A percentile compares a stretch with the other conserved stretches of the same genome.
Evolutionary conservation across 2,329 filamentous ascomycete species (phyloP).

Genomic region (Lecanicillium sp.): DNA sequence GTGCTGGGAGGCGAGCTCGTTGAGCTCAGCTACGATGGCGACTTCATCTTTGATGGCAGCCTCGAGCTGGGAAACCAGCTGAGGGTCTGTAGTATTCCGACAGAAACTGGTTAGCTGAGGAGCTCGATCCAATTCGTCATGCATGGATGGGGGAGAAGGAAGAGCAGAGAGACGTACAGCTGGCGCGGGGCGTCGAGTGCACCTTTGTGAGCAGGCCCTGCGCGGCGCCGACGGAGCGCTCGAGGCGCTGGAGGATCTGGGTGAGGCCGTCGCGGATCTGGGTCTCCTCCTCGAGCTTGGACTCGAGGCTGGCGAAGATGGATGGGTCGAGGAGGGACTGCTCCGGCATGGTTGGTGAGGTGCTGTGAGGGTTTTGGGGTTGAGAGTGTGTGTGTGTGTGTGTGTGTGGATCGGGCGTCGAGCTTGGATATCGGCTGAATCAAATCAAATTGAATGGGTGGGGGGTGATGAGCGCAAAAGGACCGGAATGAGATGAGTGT

Average conservation of each 20-base stretch:
- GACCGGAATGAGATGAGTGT: background rate
- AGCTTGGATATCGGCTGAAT: too few relatives aligned
- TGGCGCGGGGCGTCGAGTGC: constrained; percentile 71
- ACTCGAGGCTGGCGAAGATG: constrained; percentile 83
- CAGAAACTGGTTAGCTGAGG: too few relatives aligned
- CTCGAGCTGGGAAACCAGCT: constrained; percentile 64
- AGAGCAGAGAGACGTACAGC: constrained; percentile 34
- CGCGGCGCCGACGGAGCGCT: constrained; percentile 74
- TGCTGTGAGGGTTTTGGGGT: constrained; percentile 8
- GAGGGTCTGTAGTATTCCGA: constrained; percentile 46
- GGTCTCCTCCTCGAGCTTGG: constrained; percentile 83
- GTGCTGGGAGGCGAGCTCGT: constrained; percentile 69
- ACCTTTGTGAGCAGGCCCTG: constrained; percentile 82
- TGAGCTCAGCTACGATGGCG: constrained; percentile 63
- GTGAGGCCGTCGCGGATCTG: constrained; percentile 76
- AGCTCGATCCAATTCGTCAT: too few relatives aligned
- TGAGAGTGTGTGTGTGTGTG: background rate
- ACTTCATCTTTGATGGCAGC: constrained; percentile 67
- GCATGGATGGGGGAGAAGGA: background rate
- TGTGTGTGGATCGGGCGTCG: background rate
- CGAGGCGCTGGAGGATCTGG: constrained; percentile 73
- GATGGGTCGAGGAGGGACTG: constrained; percentile 57
- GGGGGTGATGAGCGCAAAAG: background rate
- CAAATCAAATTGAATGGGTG: background rate
- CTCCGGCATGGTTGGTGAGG: constrained; percentile 24